Conservation (phyloP, 139 green algal genomes). For the Picochlorum sp. region DNA sequence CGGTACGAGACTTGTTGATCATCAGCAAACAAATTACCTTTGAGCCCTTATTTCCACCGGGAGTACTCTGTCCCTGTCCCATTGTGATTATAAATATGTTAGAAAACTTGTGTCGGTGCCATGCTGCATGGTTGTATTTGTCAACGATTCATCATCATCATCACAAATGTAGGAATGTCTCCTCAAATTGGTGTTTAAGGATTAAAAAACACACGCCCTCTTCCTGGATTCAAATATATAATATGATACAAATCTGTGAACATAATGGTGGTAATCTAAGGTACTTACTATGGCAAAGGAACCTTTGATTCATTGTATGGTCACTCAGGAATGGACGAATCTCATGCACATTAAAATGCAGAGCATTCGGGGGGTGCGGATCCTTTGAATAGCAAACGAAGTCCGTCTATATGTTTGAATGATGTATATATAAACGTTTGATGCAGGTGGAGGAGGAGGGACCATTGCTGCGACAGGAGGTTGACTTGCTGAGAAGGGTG, state of each 20-base stretch:
- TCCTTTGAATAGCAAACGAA: no score
- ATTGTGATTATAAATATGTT: slow-evolving; percentile 1
- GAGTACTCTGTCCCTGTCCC: slow-evolving; percentile 13
- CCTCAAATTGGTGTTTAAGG: no score
- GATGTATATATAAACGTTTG: background rate
- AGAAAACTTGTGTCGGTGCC: background rate
- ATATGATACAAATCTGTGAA: no score
- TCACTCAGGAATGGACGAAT: no score
- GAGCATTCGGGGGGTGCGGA: no score
- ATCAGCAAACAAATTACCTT: slow-evolving; percentile 1
- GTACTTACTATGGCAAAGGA: no score
- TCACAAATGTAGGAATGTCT: no score
- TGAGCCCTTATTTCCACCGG: background rate
- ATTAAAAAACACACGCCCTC: no score
- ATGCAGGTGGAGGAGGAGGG: background rate
- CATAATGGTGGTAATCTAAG: no score
- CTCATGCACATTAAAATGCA: no score
- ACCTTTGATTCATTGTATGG: no score
- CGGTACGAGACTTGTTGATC: background rate
- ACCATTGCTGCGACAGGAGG: background rate
- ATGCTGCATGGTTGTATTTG: background rate
- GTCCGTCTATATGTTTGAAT: background rate
- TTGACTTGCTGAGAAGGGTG: background rate
- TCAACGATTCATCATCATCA: background rate
- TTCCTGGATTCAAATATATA: no score